phyloP scores from a whole-genome alignment of 2,329 filamentous ascomycete genomes.

The Xylaria digitata region DNA sequence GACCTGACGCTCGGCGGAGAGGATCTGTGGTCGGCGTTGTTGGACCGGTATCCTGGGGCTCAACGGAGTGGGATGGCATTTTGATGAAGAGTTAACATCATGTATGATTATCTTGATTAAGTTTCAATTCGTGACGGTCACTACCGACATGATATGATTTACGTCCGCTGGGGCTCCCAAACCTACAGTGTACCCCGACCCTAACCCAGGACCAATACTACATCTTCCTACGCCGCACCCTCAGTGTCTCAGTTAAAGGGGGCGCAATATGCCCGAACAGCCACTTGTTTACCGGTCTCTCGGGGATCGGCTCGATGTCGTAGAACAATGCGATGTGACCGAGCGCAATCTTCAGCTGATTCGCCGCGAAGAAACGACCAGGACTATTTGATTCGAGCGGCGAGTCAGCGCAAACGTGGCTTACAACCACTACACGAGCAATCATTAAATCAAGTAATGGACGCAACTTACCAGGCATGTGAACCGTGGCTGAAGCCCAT shows the following conservation, averaged over 20 bases:
- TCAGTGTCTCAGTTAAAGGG: slow-evolving; percentile 41
- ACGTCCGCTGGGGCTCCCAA: no score
- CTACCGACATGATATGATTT: not conserved
- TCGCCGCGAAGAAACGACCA: slow-evolving; percentile 55
- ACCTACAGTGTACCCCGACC: not conserved
- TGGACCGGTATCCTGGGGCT: slow-evolving; percentile 39
- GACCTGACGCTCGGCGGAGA: slow-evolving; percentile 47
- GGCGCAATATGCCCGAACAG: slow-evolving; percentile 49
- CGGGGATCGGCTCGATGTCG: slow-evolving; percentile 51
- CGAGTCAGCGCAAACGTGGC: slow-evolving; percentile 5
- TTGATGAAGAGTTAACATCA: slow-evolving; percentile 7
- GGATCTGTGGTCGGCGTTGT: slow-evolving; percentile 35
- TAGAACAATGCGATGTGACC: slow-evolving; percentile 51
- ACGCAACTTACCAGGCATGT: slow-evolving; percentile 51
- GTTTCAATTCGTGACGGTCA: not conserved
- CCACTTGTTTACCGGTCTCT: slow-evolving; percentile 45
- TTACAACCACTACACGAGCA: not conserved
- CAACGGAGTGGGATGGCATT: slow-evolving; percentile 33
- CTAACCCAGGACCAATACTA: not conserved
- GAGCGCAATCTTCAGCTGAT: slow-evolving; percentile 54
- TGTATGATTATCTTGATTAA: not conserved
- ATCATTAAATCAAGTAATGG: not conserved
- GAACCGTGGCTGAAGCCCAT: slow-evolving; percentile 53
- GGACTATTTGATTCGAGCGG: slow-evolving; percentile 41
- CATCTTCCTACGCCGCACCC: slow-evolving; percentile 40